These are phyloP conservation scores for Porcisia hertigi DNA, from an alignment of 208 protist genomes.

Conservation along the genomic window DNA sequence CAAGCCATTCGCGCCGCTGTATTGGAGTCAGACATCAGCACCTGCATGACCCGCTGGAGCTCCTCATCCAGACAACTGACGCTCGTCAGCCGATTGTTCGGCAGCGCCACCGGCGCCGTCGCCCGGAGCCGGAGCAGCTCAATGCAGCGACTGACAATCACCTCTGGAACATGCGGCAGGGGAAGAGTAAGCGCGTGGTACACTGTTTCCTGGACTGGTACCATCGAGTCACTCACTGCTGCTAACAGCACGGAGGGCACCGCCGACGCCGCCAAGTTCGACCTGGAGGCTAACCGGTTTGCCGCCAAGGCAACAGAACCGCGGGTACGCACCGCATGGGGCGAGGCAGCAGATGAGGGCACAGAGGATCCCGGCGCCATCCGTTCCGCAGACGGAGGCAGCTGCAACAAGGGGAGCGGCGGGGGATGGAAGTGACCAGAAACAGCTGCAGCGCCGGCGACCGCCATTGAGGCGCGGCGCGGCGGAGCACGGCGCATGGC, in stretches of 20 bases:
- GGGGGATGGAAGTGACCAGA: background rate
- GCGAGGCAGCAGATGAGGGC: background rate
- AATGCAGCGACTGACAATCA: conserved; percentile 22
- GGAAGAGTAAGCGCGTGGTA: conserved; percentile 24
- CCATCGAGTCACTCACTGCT: conserved; percentile 23
- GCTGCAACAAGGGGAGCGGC: conserved; percentile 2
- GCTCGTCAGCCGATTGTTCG: conserved; percentile 25
- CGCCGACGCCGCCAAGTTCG: background rate
- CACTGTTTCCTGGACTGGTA: conserved; percentile 19
- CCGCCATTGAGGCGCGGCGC: conserved; percentile 1
- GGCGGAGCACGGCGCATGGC: conserved; percentile 8
- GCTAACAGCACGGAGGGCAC: conserved; percentile 1
- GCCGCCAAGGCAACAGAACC: background rate
- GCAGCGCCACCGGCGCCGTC: conserved; percentile 28
- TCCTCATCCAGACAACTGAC: conserved; percentile 38
- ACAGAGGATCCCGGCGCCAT: background rate
- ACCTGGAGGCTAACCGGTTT: background rate
- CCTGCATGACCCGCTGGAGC: conserved; percentile 34
- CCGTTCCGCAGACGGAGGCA: conserved; percentile 1
- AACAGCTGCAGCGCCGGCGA: background rate
- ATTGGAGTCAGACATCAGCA: conserved; percentile 16
- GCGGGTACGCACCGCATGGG: background rate
- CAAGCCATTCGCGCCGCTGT: conserved; percentile 25
- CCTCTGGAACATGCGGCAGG: conserved; percentile 16
- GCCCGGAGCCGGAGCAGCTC: conserved; percentile 29